These are phyloP conservation scores for Coccinonectria pachysandricola DNA, from an alignment of 2,329 filamentous ascomycete species.

Conservation along the genomic window DNA sequence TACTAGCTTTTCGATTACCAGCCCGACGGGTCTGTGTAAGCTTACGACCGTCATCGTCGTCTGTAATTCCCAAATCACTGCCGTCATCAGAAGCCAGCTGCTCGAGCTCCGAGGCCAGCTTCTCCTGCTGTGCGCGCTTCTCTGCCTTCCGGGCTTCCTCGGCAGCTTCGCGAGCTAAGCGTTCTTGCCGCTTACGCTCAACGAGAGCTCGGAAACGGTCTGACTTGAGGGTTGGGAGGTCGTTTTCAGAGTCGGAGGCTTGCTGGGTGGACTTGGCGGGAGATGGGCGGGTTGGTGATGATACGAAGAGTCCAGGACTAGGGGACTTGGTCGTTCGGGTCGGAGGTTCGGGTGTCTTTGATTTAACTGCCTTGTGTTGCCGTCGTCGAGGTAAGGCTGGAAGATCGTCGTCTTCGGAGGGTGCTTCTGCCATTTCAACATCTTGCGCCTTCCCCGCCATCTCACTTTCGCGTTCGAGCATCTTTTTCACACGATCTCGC, in stretches of 20 bases:
- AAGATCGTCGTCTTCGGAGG: slow-evolving; percentile 31
- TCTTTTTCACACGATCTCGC: slow-evolving; percentile 33
- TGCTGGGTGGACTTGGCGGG: slow-evolving; percentile 19
- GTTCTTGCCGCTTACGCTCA: slow-evolving; percentile 61
- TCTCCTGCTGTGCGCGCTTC: slow-evolving; percentile 26
- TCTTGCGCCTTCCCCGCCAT: slow-evolving; percentile 18
- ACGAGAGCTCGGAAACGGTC: slow-evolving; percentile 62
- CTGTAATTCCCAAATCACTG: slow-evolving; percentile 43
- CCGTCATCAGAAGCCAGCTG: slow-evolving; percentile 24
- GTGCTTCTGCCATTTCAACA: slow-evolving; percentile 20
- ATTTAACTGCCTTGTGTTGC: slow-evolving; percentile 24
- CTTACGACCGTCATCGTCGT: slow-evolving; percentile 52
- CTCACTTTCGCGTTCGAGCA: slow-evolving; percentile 25
- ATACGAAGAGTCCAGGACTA: slow-evolving; percentile 45
- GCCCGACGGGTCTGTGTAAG: slow-evolving; percentile 62
- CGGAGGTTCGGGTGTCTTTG: slow-evolving; percentile 19
- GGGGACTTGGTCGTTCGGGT: slow-evolving; percentile 14
- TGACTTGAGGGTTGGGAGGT: slow-evolving; percentile 38
- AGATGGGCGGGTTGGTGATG: slow-evolving; percentile 34
- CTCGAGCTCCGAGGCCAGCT: slow-evolving; percentile 26
- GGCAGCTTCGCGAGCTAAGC: slow-evolving; percentile 54
- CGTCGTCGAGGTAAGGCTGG: slow-evolving; percentile 32
- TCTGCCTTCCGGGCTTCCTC: slow-evolving; percentile 39
- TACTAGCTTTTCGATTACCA: slow-evolving; percentile 70
- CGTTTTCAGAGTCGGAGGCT: slow-evolving; percentile 34